Base-by-base conservation (phyloP, 1,139 yeast genomes). In the Blastobotrys ciferrii region DNA sequence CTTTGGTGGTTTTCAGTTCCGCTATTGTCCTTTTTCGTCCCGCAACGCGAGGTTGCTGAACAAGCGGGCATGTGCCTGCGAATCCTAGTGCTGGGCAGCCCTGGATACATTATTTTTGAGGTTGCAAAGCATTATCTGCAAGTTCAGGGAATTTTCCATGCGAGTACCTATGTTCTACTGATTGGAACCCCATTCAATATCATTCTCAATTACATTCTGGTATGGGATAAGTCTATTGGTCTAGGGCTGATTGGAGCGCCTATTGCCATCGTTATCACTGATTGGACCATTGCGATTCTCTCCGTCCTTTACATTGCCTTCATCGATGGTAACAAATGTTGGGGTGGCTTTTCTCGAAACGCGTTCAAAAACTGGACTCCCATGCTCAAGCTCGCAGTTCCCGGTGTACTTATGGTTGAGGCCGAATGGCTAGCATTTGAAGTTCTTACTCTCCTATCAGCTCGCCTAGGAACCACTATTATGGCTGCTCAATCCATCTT, bases 111-210 rank as follows among this genome's bases (percentile, higher is more conserved):
- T 25, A 67, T 86, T 38, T 89, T 89, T 66, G 97, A 91, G 65
- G 81, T 82, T 56, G 78, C 86, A 25, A 89, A 89, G 64, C 76
- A 95, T 54, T 89, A 80, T 61, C 68, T 91, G 51, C 97, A 89
- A 68, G 91, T 95, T 0, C 97, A 91, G 66, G 95, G 95, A 5
- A 86, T 88, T 20, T 89, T 87, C 71, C 94, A 87, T 59, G 96
- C 97, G 0, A 87, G 94, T 3, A 85, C 95, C 1, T 82, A 86
- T 30, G 84, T 88, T 4, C 68, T 89, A 37, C 72, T 87, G 42
- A 67, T 88, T 9, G 80, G 91, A 59, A 92, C 96, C 0, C 96
- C 97, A 0, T 58, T 86, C 23, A 88, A 91, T 65, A 76, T 86
- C 4, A 60, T 81, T 9, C 63, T 85, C 46, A 87, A 91, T 54